Base-by-base conservation (phyloP, 108 stramenopile genomes). In the Skeletonema grethae region DNA sequence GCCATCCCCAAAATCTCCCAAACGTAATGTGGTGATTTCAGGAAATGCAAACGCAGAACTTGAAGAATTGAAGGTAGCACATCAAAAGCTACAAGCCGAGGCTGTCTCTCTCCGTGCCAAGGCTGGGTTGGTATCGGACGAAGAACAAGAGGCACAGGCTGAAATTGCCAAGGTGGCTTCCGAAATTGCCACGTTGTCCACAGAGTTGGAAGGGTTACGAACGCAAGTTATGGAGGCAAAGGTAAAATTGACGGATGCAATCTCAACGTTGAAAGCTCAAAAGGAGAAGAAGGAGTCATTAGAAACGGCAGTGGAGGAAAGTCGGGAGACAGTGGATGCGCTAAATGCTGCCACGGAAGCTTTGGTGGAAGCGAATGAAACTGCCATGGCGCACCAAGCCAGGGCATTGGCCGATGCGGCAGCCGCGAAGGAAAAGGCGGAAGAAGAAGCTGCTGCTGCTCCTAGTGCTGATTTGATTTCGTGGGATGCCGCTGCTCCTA, bases 51-150 rank as follows among this genome's bases (percentile, higher is more conserved):
- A 55, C 13, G 68, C 76, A 0, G 94, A 95, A 70, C 69, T 95
- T 48, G 75, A 69, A 63, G 86, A 86, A 43, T 72, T 95, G 15
- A 82, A 82, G 35, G 55, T 66, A 11, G 72, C 85, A 4, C 69
- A 92, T 53, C 94, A 95, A 63, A 91, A 92, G 41, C 63, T 95
- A 5, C 88, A 88, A 61, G 94, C 94, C 0, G 94, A 95, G 67
- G 88, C 90, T 25, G 84, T 95, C 55, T 72, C 85, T 22, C 87
- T 95, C 55, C 90, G 89, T 61, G 91, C 94, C 9, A 87, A 88
- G 67, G 65, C 92, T 35, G 88, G 86, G 36, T 70, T 63, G 13
- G 76, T 90, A 63, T 79, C 90, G 7, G 91, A 91, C 10, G 94
- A 95, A 62, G 94, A 95, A 69, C 79, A 76, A 16, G 84, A 89